Evolutionary conservation across 257 asterid species (phyloP).

Genomic region (Scutellaria minor): DNA sequence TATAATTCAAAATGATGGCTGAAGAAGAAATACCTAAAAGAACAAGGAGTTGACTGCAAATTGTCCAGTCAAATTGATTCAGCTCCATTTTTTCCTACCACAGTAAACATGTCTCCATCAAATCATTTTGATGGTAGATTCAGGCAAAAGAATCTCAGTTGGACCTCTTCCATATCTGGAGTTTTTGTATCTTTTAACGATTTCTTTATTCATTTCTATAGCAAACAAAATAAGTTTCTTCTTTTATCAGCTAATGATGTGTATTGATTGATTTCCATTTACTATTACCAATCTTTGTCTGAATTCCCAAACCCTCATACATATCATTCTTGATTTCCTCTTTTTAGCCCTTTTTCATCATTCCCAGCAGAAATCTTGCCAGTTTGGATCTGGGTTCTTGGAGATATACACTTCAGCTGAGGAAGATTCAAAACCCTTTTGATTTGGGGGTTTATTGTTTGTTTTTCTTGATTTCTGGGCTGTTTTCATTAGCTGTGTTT

Average conservation of each 20-base stretch:
- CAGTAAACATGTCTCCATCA: conserved; percentile 44
- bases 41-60: conserved; percentile 23
- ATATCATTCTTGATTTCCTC: conserved; percentile 18
- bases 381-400: conserved; percentile 53
- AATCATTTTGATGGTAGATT: conserved; percentile 35
- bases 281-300: conserved; percentile 35
- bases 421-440: conserved; percentile 17
- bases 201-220: conserved; percentile 37
- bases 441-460: conserved; percentile 23
- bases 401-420: conserved; percentile 20
- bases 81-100: conserved; percentile 33
- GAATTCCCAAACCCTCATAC: conserved; percentile 22
- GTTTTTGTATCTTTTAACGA: conserved; percentile 1
- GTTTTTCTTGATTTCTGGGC: conserved; percentile 33
- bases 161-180: conserved; percentile 38
- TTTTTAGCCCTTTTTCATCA: background rate
- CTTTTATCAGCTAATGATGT: conserved; percentile 32
- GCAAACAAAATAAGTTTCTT: conserved; percentile 50
- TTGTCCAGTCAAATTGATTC: conserved; percentile 34
- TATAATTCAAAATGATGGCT: background rate
- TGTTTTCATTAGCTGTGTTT: background rate
- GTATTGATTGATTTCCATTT: conserved; percentile 31
- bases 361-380: conserved; percentile 29
- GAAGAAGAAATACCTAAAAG: conserved; percentile 2
- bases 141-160: conserved; percentile 41